Percentiles rank a stretch among this genome's conserved stretches.
Evolutionary conservation across 148 eudicot genomes (phyloP).

Genomic region (Camellia japonica): DNA sequence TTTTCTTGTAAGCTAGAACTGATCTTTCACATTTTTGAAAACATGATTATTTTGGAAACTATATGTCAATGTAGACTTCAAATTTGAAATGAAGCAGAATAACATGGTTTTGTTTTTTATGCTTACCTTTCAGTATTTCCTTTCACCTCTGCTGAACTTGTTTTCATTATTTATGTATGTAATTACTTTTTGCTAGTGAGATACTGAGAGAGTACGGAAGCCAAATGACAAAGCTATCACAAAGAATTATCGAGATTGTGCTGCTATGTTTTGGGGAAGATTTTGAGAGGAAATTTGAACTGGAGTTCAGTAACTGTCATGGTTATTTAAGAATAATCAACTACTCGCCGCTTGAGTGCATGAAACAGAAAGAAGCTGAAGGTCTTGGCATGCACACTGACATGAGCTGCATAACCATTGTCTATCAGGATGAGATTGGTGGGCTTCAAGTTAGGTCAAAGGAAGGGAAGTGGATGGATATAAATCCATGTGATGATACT

Average conservation of each 20-base stretch:
- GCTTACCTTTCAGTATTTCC: background rate
- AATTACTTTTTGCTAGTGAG: slow-evolving; percentile 41
- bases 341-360: slow-evolving; percentile 41
- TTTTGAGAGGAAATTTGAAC: slow-evolving; percentile 38
- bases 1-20: background rate
- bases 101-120: background rate
- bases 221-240: slow-evolving; percentile 51
- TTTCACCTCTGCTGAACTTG: background rate
- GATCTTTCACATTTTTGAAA: background rate
- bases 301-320: slow-evolving; percentile 52
- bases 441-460: slow-evolving; percentile 78
- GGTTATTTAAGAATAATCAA: slow-evolving; percentile 73
- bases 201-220: slow-evolving; percentile 51
- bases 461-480: slow-evolving; percentile 66
- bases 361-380: slow-evolving; percentile 45
- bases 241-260: slow-evolving; percentile 40
- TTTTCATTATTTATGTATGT: background rate
- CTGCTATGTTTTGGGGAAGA: slow-evolving; percentile 48
- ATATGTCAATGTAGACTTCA: background rate
- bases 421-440: slow-evolving; percentile 64
- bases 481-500: slow-evolving; percentile 49
- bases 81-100: background rate
- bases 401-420: slow-evolving; percentile 66
- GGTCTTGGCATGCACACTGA: slow-evolving; percentile 89
- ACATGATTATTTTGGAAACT: background rate